Evolutionary conservation across 768 basidiomycete species (phyloP).

Genomic region (Agrocybe pediades): DNA sequence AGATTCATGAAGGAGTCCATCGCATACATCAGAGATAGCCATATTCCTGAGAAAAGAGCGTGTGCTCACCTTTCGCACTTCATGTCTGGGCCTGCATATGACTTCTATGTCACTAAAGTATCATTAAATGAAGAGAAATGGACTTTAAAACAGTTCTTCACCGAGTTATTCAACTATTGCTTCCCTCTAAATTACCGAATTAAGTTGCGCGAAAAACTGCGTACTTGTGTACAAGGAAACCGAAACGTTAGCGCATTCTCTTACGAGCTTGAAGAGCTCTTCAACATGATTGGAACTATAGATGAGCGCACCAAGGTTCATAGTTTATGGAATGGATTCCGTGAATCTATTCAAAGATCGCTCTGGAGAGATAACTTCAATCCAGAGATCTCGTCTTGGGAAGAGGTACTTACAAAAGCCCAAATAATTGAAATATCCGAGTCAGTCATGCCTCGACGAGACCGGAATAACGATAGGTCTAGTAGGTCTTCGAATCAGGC

Average conservation of each 20-base stretch:
- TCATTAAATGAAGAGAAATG: constrained; percentile 24
- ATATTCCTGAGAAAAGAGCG: neutral
- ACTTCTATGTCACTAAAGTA: constrained; percentile 33
- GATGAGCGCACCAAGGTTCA: constrained; percentile 29
- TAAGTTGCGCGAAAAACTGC: constrained; percentile 26
- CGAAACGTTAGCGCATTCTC: constrained; percentile 31
- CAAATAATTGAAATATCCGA: constrained; percentile 23
- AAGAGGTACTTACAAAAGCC: constrained; percentile 27
- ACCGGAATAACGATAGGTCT: too few species aligned
- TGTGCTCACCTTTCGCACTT: neutral
- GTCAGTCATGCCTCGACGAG: too few species aligned
- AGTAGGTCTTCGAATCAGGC: too few species aligned
- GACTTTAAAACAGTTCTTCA: constrained; percentile 29
- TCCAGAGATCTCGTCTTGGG: constrained; percentile 27
- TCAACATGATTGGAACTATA: constrained; percentile 31
- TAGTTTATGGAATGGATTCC: constrained; percentile 36
- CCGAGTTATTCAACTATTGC: constrained; percentile 36
- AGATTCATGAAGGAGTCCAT: neutral
- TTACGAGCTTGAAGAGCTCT: constrained; percentile 35
- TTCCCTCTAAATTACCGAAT: constrained; percentile 27
- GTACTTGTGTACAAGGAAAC: constrained; percentile 23
- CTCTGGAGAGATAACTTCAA: constrained; percentile 31
- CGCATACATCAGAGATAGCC: neutral
- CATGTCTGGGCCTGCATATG: constrained; percentile 22
- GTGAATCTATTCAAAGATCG: constrained; percentile 23